These are phyloP conservation scores for Gracilaria vermiculophylla DNA, from an alignment of 23 red algal genomes.

Conservation along the genomic window DNA sequence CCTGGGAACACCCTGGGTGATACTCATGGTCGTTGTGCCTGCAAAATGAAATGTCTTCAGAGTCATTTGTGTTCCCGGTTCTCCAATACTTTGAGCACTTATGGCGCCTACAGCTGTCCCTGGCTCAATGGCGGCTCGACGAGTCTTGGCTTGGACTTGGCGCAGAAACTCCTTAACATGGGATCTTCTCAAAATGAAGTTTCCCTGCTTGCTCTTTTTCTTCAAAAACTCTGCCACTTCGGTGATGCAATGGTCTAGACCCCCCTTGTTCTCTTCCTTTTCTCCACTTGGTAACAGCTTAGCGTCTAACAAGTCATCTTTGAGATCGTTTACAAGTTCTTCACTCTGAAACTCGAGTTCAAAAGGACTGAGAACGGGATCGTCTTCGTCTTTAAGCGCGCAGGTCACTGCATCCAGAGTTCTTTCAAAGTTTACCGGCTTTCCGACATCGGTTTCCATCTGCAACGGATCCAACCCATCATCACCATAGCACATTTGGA, in stretches of 20 bases:
- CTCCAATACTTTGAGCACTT: conserved; percentile 90
- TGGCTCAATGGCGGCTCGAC: conserved; percentile 70
- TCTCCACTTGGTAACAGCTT: conserved; percentile 53
- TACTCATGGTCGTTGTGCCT: conserved; percentile 97
- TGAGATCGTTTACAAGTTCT: conserved; percentile 42
- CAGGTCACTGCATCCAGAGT: conserved; percentile 23
- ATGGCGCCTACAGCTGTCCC: conserved; percentile 97
- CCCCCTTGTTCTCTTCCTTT: conserved; percentile 51
- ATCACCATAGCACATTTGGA: conserved; percentile 92
- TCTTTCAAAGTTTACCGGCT: conserved; percentile 61
- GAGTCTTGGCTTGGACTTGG: conserved; percentile 57
- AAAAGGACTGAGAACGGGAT: conserved; percentile 13
- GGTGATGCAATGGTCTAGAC: conserved; percentile 10
- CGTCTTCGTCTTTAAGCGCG: conserved; percentile 21
- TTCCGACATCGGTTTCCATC: conserved; percentile 79
- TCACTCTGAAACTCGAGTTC: conserved; percentile 20
- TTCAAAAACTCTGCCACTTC: conserved; percentile 13
- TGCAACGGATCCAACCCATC: conserved; percentile 89
- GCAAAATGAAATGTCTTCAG: conserved; percentile 99
- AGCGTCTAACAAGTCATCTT: conserved; percentile 33
- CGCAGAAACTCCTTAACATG: conserved; percentile 69
- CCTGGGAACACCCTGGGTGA: conserved; percentile 96
- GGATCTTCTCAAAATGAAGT: conserved; percentile 45
- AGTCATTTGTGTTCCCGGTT: conserved; percentile 99
- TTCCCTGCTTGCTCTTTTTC: conserved; percentile 16